Evolutionary conservation across 169 alveolate genomes (phyloP).

Genomic region (Plasmodium gaboni): DNA sequence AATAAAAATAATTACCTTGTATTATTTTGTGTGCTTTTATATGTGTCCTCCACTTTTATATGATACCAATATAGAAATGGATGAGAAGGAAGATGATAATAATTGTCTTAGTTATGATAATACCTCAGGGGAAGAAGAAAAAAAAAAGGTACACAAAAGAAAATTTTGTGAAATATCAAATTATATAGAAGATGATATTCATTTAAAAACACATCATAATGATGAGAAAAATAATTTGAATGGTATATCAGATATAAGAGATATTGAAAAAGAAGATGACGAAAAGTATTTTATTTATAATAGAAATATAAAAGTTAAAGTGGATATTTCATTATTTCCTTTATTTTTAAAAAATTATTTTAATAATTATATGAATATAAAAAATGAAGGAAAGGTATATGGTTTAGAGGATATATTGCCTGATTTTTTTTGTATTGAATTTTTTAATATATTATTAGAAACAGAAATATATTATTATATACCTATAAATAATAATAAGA

Average conservation of each 20-base stretch:
- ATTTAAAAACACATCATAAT: too few species aligned
- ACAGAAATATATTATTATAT: conserved; percentile 17
- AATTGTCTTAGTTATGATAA: neutral
- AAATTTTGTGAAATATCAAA: neutral
- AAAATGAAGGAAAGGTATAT: neutral
- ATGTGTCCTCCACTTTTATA: conserved; percentile 18
- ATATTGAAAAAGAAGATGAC: neutral
- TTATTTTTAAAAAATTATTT: conserved; percentile 17
- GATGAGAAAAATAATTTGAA: neutral
- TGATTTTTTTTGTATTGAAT: neutral
- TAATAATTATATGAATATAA: neutral
- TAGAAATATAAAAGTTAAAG: neutral
- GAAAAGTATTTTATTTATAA: neutral
- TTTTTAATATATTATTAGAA: conserved; percentile 24
- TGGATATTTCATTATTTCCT: neutral
- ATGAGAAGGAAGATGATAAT: neutral
- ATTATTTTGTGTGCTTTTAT: conserved; percentile 28
- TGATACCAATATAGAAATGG: neutral
- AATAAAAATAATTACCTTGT: conserved; percentile 31
- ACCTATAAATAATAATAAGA: conserved; percentile 7
- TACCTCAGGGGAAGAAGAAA: neutral
- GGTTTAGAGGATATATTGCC: conserved; percentile 22
- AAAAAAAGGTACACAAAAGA: neutral
- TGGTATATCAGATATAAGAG: neutral
- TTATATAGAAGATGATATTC: neutral